A percentile compares a stretch with the other conserved stretches of the same genome.
phyloP scores from a whole-genome alignment of 1,284 basidiomycete genomes.

The Kwoniella shivajii region DNA sequence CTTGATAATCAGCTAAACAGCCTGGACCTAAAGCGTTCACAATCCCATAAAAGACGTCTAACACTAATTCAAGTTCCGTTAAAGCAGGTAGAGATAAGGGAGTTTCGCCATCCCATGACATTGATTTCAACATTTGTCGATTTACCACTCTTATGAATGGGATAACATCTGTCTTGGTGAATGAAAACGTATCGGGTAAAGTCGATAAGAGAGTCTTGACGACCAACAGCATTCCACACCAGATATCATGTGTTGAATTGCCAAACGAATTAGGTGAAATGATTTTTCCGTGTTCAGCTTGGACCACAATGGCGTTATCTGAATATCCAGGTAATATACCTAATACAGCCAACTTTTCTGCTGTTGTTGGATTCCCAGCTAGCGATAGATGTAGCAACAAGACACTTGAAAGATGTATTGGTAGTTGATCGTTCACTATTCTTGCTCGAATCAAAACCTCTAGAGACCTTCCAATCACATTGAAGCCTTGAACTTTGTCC shows the following conservation, averaged over 20 bases:
- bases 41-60: slow-evolving; percentile 72
- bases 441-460: slow-evolving; percentile 68
- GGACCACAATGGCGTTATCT: slow-evolving; percentile 74
- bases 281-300: slow-evolving; percentile 72
- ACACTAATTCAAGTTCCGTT: slow-evolving; percentile 77
- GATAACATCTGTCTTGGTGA: slow-evolving; percentile 81
- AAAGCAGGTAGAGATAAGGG: slow-evolving; percentile 70
- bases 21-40: slow-evolving; percentile 56
- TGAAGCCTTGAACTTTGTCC: slow-evolving; percentile 74
- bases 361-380: slow-evolving; percentile 72
- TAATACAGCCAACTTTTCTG: slow-evolving; percentile 81
- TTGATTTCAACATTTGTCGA: slow-evolving; percentile 71
- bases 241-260: slow-evolving; percentile 63
- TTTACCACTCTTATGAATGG: slow-evolving; percentile 83
- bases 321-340: slow-evolving; percentile 79
- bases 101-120: slow-evolving; percentile 78
- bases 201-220: slow-evolving; percentile 69
- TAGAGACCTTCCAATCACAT: slow-evolving; percentile 74
- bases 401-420: slow-evolving; percentile 71
- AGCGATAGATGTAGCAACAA: slow-evolving; percentile 83
- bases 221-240: slow-evolving; percentile 82
- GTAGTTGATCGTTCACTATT: slow-evolving; percentile 32
- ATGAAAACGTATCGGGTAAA: slow-evolving; percentile 61
- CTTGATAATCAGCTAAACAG: slow-evolving; percentile 66
- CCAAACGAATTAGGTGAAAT: slow-evolving; percentile 67